A percentile compares a stretch with the other conserved stretches of the same genome.
Evolutionary conservation across 2,329 filamentous ascomycete species (phyloP).

Genomic region (Fonsecaea pugnacius): DNA sequence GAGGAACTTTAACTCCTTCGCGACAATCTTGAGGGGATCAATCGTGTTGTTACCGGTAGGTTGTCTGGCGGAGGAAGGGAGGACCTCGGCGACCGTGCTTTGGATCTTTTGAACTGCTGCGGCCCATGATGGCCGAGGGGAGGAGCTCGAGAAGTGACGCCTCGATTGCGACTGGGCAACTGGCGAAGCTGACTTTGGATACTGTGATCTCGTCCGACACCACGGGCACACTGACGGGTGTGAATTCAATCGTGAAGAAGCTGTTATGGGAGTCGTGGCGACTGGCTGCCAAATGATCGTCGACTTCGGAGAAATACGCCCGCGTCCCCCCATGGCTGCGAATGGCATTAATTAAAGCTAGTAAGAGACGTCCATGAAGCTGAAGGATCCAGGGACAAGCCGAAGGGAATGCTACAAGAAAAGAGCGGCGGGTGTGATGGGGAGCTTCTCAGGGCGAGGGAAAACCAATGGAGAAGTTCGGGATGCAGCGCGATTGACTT

Average conservation of each 20-base stretch:
- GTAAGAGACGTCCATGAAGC: slow-evolving; percentile 23
- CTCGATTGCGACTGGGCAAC: slow-evolving; percentile 10
- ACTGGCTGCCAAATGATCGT: slow-evolving; percentile 19
- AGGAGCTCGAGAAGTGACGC: slow-evolving; percentile 29
- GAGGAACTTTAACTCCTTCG: slow-evolving; percentile 94
- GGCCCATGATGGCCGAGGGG: slow-evolving; percentile 41
- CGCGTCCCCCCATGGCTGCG: slow-evolving; percentile 22
- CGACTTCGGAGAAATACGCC: slow-evolving; percentile 23
- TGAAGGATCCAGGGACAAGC: neutral
- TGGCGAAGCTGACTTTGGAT: neutral
- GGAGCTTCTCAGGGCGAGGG: slow-evolving; percentile 12
- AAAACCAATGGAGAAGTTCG: neutral
- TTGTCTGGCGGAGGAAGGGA: slow-evolving; percentile 41
- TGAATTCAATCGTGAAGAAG: slow-evolving; percentile 16
- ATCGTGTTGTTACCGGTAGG: slow-evolving; percentile 67
- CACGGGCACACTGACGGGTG: slow-evolving; percentile 25
- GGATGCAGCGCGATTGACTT: slow-evolving; percentile 12
- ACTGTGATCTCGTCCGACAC: slow-evolving; percentile 29
- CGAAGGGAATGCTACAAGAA: slow-evolving; percentile 2
- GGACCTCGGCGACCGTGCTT: slow-evolving; percentile 49
- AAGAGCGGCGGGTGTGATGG: slow-evolving; percentile 1
- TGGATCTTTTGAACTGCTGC: slow-evolving; percentile 59
- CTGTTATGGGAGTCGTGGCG: slow-evolving; percentile 11
- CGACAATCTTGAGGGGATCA: slow-evolving; percentile 86
- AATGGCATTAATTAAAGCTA: slow-evolving; percentile 4